phyloP scores from a whole-genome alignment of 139 green algal genomes.

The Yamagishiella unicocca region DNA sequence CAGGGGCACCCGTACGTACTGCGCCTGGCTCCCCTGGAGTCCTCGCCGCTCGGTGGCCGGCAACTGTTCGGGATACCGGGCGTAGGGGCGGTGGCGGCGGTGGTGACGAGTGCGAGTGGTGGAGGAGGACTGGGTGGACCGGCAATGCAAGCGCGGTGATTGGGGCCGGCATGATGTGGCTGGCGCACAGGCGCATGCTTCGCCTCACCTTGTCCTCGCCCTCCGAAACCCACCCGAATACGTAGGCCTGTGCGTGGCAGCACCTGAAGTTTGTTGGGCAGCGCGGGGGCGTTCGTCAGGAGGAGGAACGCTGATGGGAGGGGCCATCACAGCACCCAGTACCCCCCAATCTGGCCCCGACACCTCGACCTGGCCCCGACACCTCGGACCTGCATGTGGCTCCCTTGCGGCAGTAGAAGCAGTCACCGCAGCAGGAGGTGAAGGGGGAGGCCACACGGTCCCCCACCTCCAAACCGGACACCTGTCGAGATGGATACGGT shows the following conservation, averaged over 20 bases:
- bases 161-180: too few relatives aligned
- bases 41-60: constrained; percentile 53
- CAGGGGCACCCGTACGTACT: constrained; percentile 75
- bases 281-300: too few relatives aligned
- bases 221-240: constrained; percentile 67
- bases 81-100: neutral
- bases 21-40: constrained; percentile 75
- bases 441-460: constrained; percentile 75
- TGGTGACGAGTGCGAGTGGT: too few relatives aligned
- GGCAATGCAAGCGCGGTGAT: too few relatives aligned
- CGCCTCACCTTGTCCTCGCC: constrained; percentile 20
- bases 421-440: constrained; percentile 70
- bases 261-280: constrained; percentile 41
- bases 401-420: constrained; percentile 65
- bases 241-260: constrained; percentile 48
- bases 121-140: too few relatives aligned
- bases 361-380: too few relatives aligned
- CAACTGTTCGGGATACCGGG: neutral
- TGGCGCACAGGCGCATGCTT: too few relatives aligned
- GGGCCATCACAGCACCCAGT: too few relatives aligned
- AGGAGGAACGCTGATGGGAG: too few relatives aligned
- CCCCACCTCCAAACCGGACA: constrained; percentile 30
- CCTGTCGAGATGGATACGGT: too few relatives aligned
- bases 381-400: constrained; percentile 59
- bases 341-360: too few relatives aligned